These are phyloP conservation scores for Penicillium sp. DNA, from an alignment of 2,329 filamentous ascomycete species.

Conservation along the genomic window DNA sequence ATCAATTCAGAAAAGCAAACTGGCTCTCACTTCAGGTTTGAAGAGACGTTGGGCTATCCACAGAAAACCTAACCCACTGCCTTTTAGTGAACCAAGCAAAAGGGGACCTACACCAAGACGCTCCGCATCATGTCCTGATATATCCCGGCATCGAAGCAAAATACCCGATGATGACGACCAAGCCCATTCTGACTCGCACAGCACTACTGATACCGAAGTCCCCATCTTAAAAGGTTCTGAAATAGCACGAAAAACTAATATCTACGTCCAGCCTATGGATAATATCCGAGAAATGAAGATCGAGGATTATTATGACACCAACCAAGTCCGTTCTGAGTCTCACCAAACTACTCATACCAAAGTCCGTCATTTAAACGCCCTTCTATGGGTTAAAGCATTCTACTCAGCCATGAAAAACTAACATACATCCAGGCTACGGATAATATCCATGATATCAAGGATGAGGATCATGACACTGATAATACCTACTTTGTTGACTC, in stretches of 20 bases:
- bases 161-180: not conserved
- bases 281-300: not conserved
- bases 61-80: not conserved
- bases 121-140: too few species aligned
- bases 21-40: not conserved
- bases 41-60: slow-evolving; percentile 1
- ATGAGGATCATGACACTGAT: not conserved
- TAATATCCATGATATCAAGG: not conserved
- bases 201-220: not conserved
- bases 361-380: too few species aligned
- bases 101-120: not conserved
- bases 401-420: too few species aligned
- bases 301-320: too few species aligned
- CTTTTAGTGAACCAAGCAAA: not conserved
- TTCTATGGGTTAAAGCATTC: too few species aligned
- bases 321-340: too few species aligned
- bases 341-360: too few species aligned
- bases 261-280: not conserved
- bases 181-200: not conserved
- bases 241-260: not conserved
- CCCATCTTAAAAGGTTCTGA: not conserved
- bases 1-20: too few species aligned
- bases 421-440: too few species aligned
- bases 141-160: too few species aligned
- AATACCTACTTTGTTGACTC: too few species aligned